Evolutionary conservation across 768 basidiomycete species (phyloP), one percentile per base, ranked within the genome.

Genomic region (Tricholoma bakamatsutake): DNA sequence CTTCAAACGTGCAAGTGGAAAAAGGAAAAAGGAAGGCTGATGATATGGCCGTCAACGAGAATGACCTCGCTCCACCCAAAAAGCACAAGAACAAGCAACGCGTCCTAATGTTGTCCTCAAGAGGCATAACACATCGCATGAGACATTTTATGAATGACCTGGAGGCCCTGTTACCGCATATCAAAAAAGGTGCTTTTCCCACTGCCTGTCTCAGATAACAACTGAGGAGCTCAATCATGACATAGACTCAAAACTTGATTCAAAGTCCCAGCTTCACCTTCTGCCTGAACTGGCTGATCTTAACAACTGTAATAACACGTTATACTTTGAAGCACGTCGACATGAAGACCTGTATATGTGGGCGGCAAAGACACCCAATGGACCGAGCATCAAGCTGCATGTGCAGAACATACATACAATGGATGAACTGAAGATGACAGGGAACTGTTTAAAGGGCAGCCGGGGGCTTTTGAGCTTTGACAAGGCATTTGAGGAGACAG

Each of bases 401-500:
- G 96, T 98, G 13, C 95, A 97, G 73, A 99, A 98, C 67, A 80
- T 96, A 53, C 97, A 99, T 70, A 99, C 97, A 42, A 98, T 98
- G 97, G 97, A 98, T 73, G 97, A 99, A 71, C 79, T 99, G 61
- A 98, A 98, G 76, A 90, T 99, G 95, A 96, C 94, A 6, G 97
- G 97, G 31, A 98, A 99, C 70, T 99, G 97, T 71, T 72, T 99
- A 61, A 97, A 96, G 72, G 97, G 97, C 15, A 91, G 90, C 65
- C 76, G 97, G 52, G 96, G 95, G 4, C 74, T 98, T 53, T 73
- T 98, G 60, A 91, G 90, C 67, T 99, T 99, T 68, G 95, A 97
- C 71, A 82, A 85, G 57, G 82, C 77, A 42, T 98, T 97, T 70
- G 93, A 98, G 46, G 83, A 90, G 51, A 87, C 82, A 52, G 93